Evolutionary conservation across 306 rosid species (phyloP), one percentile per base, ranked within the genome.

Genomic region (Castanea sativa): DNA sequence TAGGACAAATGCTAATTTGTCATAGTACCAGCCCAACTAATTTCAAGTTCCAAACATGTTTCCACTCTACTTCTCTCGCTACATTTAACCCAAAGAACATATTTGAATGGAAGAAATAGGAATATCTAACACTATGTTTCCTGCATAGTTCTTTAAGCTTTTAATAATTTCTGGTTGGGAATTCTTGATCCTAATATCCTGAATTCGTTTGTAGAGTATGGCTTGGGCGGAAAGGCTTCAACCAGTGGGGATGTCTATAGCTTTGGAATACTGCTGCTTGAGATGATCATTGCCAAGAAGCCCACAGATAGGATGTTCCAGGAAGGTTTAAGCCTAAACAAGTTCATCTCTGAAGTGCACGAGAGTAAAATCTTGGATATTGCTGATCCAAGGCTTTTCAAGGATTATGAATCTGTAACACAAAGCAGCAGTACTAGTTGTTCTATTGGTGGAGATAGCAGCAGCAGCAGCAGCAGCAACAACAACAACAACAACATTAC

Each of bases 161-260:
- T 25, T 25, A 25, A 25, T 25, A 23, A 23, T 35, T 18, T 68
- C 5, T 0, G 14, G 6, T 11, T 49, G 1, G 23, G 1, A 69
- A 23, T 33, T 35, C 43, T 58, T 14, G 2, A 2, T 8, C 53
- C 76, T 83, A 51, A 83, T 49, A 59, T 65, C 16, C 7, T 32
- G 59, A 35, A 78, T 23, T 63, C 58, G 76, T 79, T 81, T 71
- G 67, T 73, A 87, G 87, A 87, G 79, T 84, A 87, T 73, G 90
- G 90, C 55, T 0, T 57, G 2, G 84, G 87, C 1, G 73, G 74
- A 52, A 84, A 81, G 73, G 84, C 83, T 68, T 84, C 90, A 15
- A 84, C 84, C 4, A 6, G 55, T 15, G 86, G 88, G 1, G 90
- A 87, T 51, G 90, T 81, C 49, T 84, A 81, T 63, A 81, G 90